Conservation (phyloP, 306 rosid genomes). For the Castanospermum australe region DNA sequence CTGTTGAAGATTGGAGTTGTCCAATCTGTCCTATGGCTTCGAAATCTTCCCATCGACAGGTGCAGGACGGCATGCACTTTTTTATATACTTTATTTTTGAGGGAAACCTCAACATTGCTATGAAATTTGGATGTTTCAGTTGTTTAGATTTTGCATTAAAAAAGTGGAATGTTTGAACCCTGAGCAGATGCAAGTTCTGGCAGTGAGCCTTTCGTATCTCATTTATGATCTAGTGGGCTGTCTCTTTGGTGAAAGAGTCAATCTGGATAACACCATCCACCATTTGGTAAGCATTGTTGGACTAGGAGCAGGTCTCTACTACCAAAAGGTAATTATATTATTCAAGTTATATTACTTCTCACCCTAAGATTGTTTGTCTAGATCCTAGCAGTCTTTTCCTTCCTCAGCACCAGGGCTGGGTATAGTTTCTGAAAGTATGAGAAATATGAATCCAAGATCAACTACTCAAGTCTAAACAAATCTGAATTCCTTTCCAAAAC, state of each 20-base stretch:
- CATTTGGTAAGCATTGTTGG: conserved; percentile 84
- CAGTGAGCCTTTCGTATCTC: conserved; percentile 69
- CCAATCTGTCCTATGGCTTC: conserved; percentile 69
- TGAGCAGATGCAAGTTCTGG: conserved; percentile 63
- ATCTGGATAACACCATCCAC: conserved; percentile 64
- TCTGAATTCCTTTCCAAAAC: background rate
- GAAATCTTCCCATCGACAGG: conserved; percentile 63
- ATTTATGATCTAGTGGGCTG: conserved; percentile 75
- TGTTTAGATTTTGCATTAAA: background rate
- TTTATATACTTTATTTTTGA: background rate
- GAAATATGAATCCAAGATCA: background rate
- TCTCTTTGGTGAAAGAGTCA: conserved; percentile 57
- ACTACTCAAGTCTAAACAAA: background rate
- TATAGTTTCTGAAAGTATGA: background rate
- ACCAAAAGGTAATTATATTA: conserved; percentile 61
- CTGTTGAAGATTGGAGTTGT: conserved; percentile 72
- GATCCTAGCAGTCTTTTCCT: background rate
- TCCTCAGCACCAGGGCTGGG: no score
- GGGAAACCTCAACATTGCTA: background rate
- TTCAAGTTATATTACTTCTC: background rate
- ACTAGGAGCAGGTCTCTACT: conserved; percentile 58
- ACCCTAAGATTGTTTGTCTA: background rate
- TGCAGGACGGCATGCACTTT: background rate
- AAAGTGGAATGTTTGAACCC: conserved; percentile 17
- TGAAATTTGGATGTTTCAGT: background rate